phyloP scores from a whole-genome alignment of 495 filamentous ascomycete genomes.

The Hypoxylon crocopeplum region DNA sequence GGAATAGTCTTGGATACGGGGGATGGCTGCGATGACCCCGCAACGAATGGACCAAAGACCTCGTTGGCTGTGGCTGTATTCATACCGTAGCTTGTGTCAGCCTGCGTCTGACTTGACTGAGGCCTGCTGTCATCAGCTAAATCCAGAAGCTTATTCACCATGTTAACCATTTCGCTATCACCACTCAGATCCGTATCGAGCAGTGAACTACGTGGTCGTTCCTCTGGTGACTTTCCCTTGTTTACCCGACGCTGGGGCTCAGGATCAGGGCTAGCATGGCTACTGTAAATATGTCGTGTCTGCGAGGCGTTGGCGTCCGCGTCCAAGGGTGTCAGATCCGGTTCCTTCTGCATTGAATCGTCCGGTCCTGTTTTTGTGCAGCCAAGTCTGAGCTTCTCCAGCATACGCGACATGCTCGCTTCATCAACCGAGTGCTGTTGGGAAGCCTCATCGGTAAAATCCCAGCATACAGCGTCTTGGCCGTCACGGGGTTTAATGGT shows the following conservation, averaged over 20 bases:
- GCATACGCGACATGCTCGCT: slow-evolving; percentile 24
- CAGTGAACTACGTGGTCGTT: slow-evolving; percentile 12
- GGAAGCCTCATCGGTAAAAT: slow-evolving; percentile 22
- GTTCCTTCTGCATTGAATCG: not conserved
- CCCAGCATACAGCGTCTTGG: slow-evolving; percentile 33
- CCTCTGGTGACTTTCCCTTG: slow-evolving; percentile 26
- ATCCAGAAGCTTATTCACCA: slow-evolving; percentile 51
- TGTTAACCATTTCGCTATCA: slow-evolving; percentile 46
- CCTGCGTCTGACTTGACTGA: slow-evolving; percentile 34
- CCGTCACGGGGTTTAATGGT: slow-evolving; percentile 22
- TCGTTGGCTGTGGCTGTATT: slow-evolving; percentile 47
- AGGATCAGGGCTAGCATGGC: not conserved
- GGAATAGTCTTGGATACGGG: slow-evolving; percentile 48
- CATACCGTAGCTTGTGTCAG: slow-evolving; percentile 49
- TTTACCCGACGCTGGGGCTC: not conserved
- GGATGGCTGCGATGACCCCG: slow-evolving; percentile 42
- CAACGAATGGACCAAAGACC: slow-evolving; percentile 38
- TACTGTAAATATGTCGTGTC: no score
- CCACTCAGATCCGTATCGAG: slow-evolving; percentile 38
- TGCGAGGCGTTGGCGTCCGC: not conserved
- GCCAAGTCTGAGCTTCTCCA: slow-evolving; percentile 33
- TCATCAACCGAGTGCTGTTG: slow-evolving; percentile 17
- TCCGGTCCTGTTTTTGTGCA: slow-evolving; percentile 9
- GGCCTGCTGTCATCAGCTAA: slow-evolving; percentile 41
- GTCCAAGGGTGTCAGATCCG: not conserved